phyloP scores from a whole-genome alignment of 75 land plant genomes.

The Pinus taeda region DNA sequence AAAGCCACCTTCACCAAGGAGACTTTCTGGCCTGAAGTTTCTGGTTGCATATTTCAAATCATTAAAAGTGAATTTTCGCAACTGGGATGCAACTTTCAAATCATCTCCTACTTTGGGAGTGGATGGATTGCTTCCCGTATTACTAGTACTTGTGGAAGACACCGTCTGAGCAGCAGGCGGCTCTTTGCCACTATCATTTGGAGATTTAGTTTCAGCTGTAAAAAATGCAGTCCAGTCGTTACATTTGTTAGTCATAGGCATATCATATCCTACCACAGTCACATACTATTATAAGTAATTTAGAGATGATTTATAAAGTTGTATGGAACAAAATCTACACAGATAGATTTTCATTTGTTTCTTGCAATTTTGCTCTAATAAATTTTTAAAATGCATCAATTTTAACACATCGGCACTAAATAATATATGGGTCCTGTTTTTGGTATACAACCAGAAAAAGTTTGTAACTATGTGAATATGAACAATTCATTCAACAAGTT shows the following conservation, averaged over 20 bases:
- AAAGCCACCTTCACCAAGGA: constrained; percentile 84
- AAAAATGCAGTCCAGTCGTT: not conserved
- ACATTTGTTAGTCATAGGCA: not conserved
- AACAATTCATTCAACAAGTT: not conserved
- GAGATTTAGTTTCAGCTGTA: constrained; percentile 47
- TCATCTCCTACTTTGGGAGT: constrained; percentile 44
- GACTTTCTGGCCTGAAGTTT: constrained; percentile 71
- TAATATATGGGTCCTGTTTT: not conserved
- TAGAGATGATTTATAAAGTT: not conserved
- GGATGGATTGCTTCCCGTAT: constrained; percentile 45
- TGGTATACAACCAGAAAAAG: too few species aligned
- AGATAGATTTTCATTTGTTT: not conserved
- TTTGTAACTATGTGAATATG: not conserved
- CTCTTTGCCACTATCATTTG: constrained; percentile 42
- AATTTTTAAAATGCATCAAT: not conserved
- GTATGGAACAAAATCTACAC: not conserved
- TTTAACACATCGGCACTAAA: not conserved
- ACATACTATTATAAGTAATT: not conserved
- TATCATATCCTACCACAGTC: not conserved
- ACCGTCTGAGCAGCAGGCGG: constrained; percentile 29
- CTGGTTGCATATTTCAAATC: constrained; percentile 63
- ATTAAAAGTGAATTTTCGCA: constrained; percentile 53
- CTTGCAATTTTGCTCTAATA: not conserved
- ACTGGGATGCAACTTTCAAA: constrained; percentile 54
- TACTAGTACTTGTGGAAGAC: constrained; percentile 47